phyloP scores from a whole-genome alignment of 495 filamentous ascomycete genomes.

The Hypoxylon perforatum region DNA sequence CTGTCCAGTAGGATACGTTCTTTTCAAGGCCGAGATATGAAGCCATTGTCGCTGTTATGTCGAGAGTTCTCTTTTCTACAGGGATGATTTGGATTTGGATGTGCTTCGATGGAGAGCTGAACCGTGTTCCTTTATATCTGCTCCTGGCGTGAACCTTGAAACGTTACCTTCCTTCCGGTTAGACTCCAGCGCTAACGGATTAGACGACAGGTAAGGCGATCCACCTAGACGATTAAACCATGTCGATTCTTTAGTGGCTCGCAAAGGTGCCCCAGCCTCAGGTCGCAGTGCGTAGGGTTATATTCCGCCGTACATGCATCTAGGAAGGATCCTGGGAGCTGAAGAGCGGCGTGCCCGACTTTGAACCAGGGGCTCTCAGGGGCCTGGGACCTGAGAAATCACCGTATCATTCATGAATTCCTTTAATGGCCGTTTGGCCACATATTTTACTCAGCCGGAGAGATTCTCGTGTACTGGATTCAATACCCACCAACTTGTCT shows the following conservation, averaged over 20 bases:
- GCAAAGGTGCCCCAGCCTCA: not conserved
- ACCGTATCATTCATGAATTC: too few species aligned
- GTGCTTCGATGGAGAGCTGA: not conserved
- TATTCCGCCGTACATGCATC: not conserved
- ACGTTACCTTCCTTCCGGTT: not conserved
- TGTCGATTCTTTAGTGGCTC: not conserved
- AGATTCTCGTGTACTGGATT: too few species aligned
- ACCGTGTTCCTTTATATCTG: not conserved
- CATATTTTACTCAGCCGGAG: too few species aligned
- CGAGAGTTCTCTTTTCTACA: not conserved
- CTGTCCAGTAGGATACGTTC: constrained; percentile 59
- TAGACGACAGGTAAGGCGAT: not conserved
- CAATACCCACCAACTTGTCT: too few species aligned
- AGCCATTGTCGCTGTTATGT: constrained; percentile 49
- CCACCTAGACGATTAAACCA: not conserved
- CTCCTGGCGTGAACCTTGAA: not conserved
- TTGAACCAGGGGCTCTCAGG: too few species aligned
- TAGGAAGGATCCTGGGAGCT: too few species aligned
- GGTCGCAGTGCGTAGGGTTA: not conserved
- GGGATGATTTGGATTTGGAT: too few species aligned
- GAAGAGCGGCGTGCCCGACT: too few species aligned
- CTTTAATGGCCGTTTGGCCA: too few species aligned
- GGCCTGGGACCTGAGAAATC: too few species aligned
- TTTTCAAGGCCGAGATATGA: constrained; percentile 52
- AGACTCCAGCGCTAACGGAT: not conserved